A percentile compares a stretch with the other conserved stretches of the same genome.
Conservation (phyloP, 2,329 filamentous ascomycete genomes). For the Colletotrichum truncatum region DNA sequence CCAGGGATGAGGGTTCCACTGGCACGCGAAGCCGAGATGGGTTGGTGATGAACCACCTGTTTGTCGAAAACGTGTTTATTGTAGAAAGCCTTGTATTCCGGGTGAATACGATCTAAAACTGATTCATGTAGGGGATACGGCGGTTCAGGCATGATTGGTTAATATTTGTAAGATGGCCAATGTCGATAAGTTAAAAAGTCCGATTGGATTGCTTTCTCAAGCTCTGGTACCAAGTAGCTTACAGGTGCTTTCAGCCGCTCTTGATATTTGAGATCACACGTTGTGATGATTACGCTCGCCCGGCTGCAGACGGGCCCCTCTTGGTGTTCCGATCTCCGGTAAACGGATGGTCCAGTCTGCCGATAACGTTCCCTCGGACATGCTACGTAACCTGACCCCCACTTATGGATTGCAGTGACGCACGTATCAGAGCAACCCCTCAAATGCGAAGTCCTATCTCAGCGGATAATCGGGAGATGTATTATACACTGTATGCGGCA, state of each 20-base stretch:
- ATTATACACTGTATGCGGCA: no score
- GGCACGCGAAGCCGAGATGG: slow-evolving; percentile 58
- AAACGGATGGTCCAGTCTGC: background rate
- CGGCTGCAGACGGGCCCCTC: background rate
- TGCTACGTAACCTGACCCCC: slow-evolving; percentile 6
- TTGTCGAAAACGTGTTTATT: slow-evolving; percentile 58
- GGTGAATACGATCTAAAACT: slow-evolving; percentile 49
- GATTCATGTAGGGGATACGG: slow-evolving; percentile 29
- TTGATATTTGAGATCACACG: background rate
- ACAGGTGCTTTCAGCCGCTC: background rate
- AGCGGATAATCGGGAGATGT: no score
- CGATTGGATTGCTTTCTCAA: background rate
- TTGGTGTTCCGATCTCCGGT: background rate
- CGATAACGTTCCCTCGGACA: slow-evolving; percentile 9
- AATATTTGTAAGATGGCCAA: no score
- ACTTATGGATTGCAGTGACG: background rate
- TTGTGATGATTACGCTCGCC: background rate
- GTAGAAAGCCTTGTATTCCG: slow-evolving; percentile 62
- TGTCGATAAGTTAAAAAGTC: no score
- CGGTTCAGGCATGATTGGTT: slow-evolving; percentile 41
- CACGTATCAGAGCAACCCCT: no score
- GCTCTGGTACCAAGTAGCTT: background rate
- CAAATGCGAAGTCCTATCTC: no score
- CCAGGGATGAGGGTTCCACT: slow-evolving; percentile 62
- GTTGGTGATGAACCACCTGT: slow-evolving; percentile 64